Conservation (phyloP, 208 protist genomes). For the Trypanosoma cruzi region DNA sequence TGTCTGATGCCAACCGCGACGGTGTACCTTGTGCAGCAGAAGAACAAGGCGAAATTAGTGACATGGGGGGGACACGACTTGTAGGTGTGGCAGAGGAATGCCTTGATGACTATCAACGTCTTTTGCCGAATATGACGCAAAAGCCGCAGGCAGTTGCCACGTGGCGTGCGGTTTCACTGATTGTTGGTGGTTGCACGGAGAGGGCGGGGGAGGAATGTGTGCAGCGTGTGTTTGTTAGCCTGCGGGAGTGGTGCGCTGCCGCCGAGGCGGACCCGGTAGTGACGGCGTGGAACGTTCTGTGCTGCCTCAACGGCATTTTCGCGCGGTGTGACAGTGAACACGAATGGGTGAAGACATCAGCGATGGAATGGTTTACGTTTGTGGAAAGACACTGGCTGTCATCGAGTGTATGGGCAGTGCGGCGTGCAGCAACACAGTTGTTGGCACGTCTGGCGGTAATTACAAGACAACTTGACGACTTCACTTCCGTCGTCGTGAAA, state of each 20-base stretch:
- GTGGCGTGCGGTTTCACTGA: slow-evolving; percentile 10
- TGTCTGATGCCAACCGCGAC: slow-evolving; percentile 15
- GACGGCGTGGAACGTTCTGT: slow-evolving; percentile 27
- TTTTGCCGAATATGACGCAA: background rate
- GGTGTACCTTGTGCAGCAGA: slow-evolving; percentile 10
- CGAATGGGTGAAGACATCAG: background rate
- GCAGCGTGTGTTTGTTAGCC: slow-evolving; percentile 4
- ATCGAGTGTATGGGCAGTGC: slow-evolving; percentile 32
- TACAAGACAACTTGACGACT: slow-evolving; percentile 17
- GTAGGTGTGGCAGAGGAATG: background rate
- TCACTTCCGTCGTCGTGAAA: slow-evolving; percentile 27
- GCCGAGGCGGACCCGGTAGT: background rate
- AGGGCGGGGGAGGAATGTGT: background rate
- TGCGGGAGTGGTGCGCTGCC: slow-evolving; percentile 12
- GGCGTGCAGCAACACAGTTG: slow-evolving; percentile 20
- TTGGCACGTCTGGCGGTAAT: slow-evolving; percentile 30
- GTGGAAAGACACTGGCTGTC: slow-evolving; percentile 21
- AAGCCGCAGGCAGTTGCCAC: background rate
- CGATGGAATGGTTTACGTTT: slow-evolving; percentile 20
- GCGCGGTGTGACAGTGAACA: background rate
- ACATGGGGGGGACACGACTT: background rate
- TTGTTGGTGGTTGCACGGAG: background rate
- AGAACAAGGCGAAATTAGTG: background rate
- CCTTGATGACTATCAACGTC: slow-evolving; percentile 5
- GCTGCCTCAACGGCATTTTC: slow-evolving; percentile 16